These are phyloP conservation scores for Andrographis paniculata DNA, from an alignment of 305 asterid genomes.

Conservation along the genomic window DNA sequence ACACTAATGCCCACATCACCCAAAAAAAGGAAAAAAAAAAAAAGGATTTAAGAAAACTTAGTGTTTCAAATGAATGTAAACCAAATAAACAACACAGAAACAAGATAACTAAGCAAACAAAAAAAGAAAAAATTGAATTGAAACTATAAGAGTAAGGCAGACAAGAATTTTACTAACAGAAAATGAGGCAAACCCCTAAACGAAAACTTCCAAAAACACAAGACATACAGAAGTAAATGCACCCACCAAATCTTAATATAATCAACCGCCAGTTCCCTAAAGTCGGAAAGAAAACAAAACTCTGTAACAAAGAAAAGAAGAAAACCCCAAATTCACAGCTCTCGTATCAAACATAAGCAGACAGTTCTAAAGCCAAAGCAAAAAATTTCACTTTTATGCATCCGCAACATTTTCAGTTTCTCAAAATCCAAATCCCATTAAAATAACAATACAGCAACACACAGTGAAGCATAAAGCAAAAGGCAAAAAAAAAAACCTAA, in stretches of 20 bases:
- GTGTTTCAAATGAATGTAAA: neutral
- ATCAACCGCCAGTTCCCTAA: slow-evolving; percentile 11
- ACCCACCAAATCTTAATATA: slow-evolving; percentile 11
- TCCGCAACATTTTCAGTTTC: slow-evolving; percentile 1
- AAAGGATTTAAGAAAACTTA: neutral
- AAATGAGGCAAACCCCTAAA: slow-evolving; percentile 12
- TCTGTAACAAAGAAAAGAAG: neutral
- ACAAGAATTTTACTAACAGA: slow-evolving; percentile 1
- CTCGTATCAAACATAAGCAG: neutral
- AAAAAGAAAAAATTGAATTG: slow-evolving; percentile 8
- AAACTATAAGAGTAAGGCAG: slow-evolving; percentile 5
- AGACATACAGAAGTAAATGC: neutral
- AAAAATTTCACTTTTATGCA: neutral
- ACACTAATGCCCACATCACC: neutral
- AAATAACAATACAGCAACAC: neutral
- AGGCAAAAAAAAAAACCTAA: neutral
- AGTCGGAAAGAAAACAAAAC: no score
- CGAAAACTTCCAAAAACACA: slow-evolving; percentile 16
- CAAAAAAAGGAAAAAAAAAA: neutral
- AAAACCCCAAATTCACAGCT: slow-evolving; percentile 3
- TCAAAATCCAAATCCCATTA: neutral
- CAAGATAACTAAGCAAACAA: slow-evolving; percentile 6
- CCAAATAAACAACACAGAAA: neutral
- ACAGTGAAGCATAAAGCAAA: neutral
- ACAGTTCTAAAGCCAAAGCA: neutral